A percentile compares a stretch with the other conserved stretches of the same genome.
Conservation (phyloP, 176 grass and related monocot genomes). For the Triticum timopheevii region DNA sequence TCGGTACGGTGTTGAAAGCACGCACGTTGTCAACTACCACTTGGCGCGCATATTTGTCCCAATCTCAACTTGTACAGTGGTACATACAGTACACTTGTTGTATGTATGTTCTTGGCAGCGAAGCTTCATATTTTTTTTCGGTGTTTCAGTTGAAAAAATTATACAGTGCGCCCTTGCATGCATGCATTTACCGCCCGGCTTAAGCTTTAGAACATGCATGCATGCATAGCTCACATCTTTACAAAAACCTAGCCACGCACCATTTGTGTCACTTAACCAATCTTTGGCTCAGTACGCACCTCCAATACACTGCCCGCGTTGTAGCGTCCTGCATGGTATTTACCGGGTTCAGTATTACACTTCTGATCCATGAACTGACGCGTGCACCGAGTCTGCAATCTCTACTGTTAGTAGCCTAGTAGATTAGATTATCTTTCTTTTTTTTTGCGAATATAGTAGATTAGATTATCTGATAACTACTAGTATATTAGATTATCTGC, state of each 20-base stretch:
- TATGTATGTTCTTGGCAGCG: constrained; percentile 30
- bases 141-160: neutral
- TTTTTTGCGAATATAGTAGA: neutral
- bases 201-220: neutral
- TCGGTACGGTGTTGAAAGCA: neutral
- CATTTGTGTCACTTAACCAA: neutral
- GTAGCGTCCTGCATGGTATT: too few relatives aligned
- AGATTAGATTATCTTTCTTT: neutral
- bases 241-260: neutral
- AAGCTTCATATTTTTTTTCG: neutral
- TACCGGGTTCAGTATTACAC: neutral
- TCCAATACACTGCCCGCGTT: too few relatives aligned
- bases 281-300: neutral
- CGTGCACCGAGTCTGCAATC: constrained; percentile 23
- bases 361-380: constrained; percentile 21
- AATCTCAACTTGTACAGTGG: constrained; percentile 21
- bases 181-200: neutral
- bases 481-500: neutral
- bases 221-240: neutral
- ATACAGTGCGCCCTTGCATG: neutral
- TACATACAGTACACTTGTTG: constrained; percentile 15
- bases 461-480: neutral
- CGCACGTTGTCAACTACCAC: constrained; percentile 15
- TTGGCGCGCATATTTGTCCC: constrained; percentile 24
- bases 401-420: neutral